Percentiles rank a stretch among this genome's conserved stretches.
These are phyloP conservation scores for Teratosphaeria epicoccoides DNA, from an alignment of 2,329 filamentous ascomycete genomes.

Conservation along the genomic window DNA sequence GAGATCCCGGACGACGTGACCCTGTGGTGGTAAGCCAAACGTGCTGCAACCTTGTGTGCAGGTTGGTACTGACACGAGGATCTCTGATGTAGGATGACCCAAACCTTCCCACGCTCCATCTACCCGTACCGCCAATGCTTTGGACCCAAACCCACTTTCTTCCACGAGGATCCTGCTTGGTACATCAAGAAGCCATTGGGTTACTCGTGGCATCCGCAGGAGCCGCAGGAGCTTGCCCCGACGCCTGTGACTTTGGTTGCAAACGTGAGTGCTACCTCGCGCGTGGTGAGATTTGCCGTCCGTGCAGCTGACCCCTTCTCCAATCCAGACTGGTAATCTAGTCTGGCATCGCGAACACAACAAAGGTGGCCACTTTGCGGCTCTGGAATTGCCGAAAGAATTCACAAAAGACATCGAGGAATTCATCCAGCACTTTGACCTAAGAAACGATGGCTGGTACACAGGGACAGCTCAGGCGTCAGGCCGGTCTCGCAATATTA, in stretches of 20 bases:
- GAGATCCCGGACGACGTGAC: too few species aligned
- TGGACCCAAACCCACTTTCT: slow-evolving; percentile 15
- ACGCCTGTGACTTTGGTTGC: slow-evolving; percentile 29
- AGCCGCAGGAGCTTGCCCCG: slow-evolving; percentile 21
- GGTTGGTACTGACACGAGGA: slow-evolving; percentile 40
- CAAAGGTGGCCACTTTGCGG: slow-evolving; percentile 32
- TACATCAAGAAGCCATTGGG: slow-evolving; percentile 33
- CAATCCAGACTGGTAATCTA: slow-evolving; percentile 26
- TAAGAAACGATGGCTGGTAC: too few species aligned
- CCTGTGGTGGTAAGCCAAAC: too few species aligned
- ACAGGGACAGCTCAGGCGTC: too few species aligned
- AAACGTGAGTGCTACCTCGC: slow-evolving; percentile 1
- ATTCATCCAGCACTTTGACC: not conserved
- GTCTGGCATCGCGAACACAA: slow-evolving; percentile 31
- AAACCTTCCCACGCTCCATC: slow-evolving; percentile 28
- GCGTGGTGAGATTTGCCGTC: not conserved
- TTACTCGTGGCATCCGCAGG: slow-evolving; percentile 32
- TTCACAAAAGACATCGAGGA: not conserved
- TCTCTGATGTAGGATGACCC: slow-evolving; percentile 46
- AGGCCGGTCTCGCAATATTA: too few species aligned
- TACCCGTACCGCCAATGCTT: slow-evolving; percentile 39
- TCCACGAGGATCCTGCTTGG: slow-evolving; percentile 15
- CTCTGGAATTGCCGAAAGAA: slow-evolving; percentile 4
- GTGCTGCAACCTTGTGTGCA: too few species aligned
- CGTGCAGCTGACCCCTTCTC: not conserved